Conservation (phyloP, 1,139 yeast genomes). For the Yueomyces sp. region DNA sequence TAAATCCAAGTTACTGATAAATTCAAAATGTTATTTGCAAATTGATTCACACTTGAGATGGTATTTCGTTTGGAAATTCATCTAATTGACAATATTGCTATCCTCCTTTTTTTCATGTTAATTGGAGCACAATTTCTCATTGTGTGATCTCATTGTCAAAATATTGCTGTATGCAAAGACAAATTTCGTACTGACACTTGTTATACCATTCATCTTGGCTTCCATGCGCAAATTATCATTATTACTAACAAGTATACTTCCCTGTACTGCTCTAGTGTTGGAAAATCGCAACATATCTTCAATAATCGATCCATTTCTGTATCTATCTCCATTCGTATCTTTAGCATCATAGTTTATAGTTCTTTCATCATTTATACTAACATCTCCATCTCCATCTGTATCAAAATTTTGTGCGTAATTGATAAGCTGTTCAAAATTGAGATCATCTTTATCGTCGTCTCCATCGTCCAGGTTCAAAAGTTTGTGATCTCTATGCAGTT, state of each 20-base stretch:
- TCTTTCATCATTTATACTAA: too few species aligned
- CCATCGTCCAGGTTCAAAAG: conserved; percentile 22
- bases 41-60: conserved; percentile 9
- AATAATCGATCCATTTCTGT: too few species aligned
- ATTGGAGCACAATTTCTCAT: not conserved
- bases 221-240: conserved; percentile 60
- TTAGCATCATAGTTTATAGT: too few species aligned
- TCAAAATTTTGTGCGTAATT: too few species aligned
- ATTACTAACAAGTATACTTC: conserved; percentile 41
- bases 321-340: too few species aligned
- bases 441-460: too few species aligned
- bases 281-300: too few species aligned
- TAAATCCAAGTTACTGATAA: conserved; percentile 4
- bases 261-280: too few species aligned
- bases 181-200: conserved; percentile 22
- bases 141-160: not conserved
- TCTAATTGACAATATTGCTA: conserved; percentile 1
- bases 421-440: too few species aligned
- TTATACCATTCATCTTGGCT: conserved; percentile 47
- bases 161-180: conserved; percentile 15
- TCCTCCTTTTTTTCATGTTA: not conserved
- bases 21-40: conserved; percentile 6
- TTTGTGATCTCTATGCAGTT: conserved; percentile 44
- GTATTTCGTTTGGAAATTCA: conserved; percentile 14
- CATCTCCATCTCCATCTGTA: too few species aligned